Evolutionary conservation across 176 grass and related monocot species (phyloP), one percentile per base, ranked within the genome.

Genomic region (Oryza glumipatula): DNA sequence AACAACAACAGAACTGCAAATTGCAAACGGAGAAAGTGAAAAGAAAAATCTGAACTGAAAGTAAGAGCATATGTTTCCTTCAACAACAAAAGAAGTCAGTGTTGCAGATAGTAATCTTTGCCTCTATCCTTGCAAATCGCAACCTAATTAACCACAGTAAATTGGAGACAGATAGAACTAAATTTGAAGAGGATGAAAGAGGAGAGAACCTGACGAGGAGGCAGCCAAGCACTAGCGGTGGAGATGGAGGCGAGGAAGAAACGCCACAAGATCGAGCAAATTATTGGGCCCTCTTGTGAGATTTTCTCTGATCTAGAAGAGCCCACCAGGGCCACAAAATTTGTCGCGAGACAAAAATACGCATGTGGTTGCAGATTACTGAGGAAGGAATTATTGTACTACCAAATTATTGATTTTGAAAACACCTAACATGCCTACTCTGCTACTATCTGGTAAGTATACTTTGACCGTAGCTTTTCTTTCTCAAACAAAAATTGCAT

Each of bases 161-260:
- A 16, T 21, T 21, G 13, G 14, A 11, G 14, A 7, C 3, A 22
- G 10, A 74, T 1, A 73, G 12, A 30, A 30, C 46, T 51, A 51
- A 51, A 32, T 3, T 5, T 46, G 46, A 67, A 60, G 70, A 35
- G 11, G 13, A 51, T 26, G 21, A 60, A 60, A 1, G 33, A 39
- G 54, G 51, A 10, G 2, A 32, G 9, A 49, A 78, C 83, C 75
- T 78, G 66, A 47, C 15, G 11, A n/a, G 75, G 32, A 44, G 1
- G 43, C 43, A 44, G 30, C 43, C 43, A 67, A 78, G 67, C 83
- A 63, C 49, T 73, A 43, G 64, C 46, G 1, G 64, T 15, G 66
- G 22, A 22, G 35, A 77, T 44, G 65, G 65, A 70, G 6, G 32
- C 1, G 11, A 36, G 6, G 47, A 47, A 73, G 32, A 49, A 15